Evolutionary conservation across 2,329 filamentous ascomycete genomes (phyloP), one percentile per base, ranked within the genome.

Genomic region (Aspergillus vadensis): DNA sequence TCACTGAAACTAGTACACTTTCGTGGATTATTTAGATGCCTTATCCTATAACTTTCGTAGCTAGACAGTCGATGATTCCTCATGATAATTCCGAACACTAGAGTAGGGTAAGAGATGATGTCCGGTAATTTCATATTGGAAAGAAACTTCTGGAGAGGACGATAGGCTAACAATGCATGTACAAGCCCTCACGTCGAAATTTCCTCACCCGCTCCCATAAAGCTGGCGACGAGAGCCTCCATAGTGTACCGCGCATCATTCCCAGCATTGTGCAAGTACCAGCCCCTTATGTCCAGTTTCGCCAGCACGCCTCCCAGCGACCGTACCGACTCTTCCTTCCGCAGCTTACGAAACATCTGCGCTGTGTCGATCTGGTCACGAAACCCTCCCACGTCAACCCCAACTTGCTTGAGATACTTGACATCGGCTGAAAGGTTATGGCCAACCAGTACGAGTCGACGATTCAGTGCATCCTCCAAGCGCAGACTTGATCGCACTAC

Each of bases 241-340:
- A 96, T 76, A 0, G 91, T 94, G 72, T 90, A 95, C 1, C 87
- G 84, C 0, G 92, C 92, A 72, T 97, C 92, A 65, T 97, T 97
- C 1, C 92, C 85, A 0, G 88, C 92, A 70, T 96, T 96, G 75
- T 97, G 92, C n/a, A 94, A 80, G 67, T 90, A 82, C 74, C 80
- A 85, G 44, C 81, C 85, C 0, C 77, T 68, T 8, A 96, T 84
- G 2, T 83, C 84, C 27, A 97, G 79, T 5, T 88, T 82, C 5
- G 75, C 69, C 23, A 97, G 83, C 14, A 96, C 81, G 5, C 68
- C 78, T 0, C 78, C 79, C 2, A 98, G 82, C 1, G 83, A 84
- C 14, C 83, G 82, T 3, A 81, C 72, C 2, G 89, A 79, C 0
- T 71, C 68, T 21, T 84, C 81, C 14, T 82, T 80, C 32, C 81